Conservation (phyloP, 257 asterid genomes). For the Przewalskia tangutica region DNA sequence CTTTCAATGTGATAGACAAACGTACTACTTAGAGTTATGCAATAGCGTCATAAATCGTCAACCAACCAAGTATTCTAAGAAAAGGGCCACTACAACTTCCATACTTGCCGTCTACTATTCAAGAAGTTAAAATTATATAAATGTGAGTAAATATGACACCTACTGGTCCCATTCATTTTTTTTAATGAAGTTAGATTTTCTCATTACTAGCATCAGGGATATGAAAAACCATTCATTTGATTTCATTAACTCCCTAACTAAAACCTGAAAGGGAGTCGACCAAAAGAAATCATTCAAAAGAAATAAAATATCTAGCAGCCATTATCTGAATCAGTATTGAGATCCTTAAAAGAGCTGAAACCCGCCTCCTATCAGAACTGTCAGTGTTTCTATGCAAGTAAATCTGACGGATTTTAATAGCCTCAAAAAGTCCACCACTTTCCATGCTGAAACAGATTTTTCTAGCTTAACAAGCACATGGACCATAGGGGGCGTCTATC, state of each 20-base stretch:
- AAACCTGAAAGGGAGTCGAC: background rate
- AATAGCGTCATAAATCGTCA: background rate
- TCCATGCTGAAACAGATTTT: background rate
- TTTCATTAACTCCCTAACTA: background rate
- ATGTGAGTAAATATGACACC: background rate
- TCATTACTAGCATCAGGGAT: no score
- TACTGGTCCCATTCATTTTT: background rate
- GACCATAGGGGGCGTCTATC: no score
- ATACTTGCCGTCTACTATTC: background rate
- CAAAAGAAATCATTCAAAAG: background rate
- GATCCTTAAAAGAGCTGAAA: background rate
- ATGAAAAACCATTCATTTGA: no score
- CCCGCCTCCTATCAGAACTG: background rate
- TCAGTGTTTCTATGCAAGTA: background rate
- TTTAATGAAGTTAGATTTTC: no score
- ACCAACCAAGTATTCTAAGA: background rate
- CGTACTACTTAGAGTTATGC: background rate
- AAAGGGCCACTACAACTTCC: no score
- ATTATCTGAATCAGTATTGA: background rate
- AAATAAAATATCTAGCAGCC: background rate
- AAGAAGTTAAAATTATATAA: background rate
- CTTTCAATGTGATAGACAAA: background rate
- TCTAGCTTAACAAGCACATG: background rate
- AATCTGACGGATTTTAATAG: background rate
- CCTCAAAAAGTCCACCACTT: background rate